phyloP scores from a whole-genome alignment of 78 protist species.

The Pelomyxa schiedti region DNA sequence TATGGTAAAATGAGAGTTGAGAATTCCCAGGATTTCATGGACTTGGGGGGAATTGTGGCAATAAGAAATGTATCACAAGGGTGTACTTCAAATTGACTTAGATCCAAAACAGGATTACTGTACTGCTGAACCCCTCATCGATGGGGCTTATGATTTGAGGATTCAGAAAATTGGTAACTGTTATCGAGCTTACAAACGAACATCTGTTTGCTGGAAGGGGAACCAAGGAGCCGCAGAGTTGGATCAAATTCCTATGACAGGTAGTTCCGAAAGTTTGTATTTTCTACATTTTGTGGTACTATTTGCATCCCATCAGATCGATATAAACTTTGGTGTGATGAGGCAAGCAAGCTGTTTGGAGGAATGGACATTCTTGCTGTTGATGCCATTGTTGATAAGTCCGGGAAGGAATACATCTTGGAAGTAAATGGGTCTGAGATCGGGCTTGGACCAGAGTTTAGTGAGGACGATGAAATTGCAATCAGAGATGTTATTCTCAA shows the following conservation, averaged over 20 bases:
- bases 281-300: too few species aligned
- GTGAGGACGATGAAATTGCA: constrained; percentile 1
- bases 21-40: not conserved
- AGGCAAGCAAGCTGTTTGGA: constrained; percentile 10
- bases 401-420: constrained; percentile 27
- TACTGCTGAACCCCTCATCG: not conserved
- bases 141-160: constrained; percentile 14
- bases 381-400: constrained; percentile 12
- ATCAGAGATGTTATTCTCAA: constrained; percentile 13
- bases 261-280: too few species aligned
- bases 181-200: constrained; percentile 11
- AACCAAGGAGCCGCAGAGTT: too few species aligned
- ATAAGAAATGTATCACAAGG: too few species aligned
- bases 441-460: constrained; percentile 6
- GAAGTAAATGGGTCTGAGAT: constrained; percentile 33
- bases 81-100: too few species aligned
- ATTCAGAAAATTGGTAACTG: constrained; percentile 27
- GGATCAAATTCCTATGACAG: too few species aligned
- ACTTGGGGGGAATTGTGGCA: not conserved
- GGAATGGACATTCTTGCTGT: constrained; percentile 30
- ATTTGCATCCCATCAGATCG: too few species aligned
- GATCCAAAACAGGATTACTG: not conserved
- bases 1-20: not conserved
- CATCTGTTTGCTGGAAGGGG: too few species aligned
- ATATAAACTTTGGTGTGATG: constrained; percentile 15